These are phyloP conservation scores for Arachnomyces sp. DNA, from an alignment of 2,329 filamentous ascomycete species.

Conservation along the genomic window DNA sequence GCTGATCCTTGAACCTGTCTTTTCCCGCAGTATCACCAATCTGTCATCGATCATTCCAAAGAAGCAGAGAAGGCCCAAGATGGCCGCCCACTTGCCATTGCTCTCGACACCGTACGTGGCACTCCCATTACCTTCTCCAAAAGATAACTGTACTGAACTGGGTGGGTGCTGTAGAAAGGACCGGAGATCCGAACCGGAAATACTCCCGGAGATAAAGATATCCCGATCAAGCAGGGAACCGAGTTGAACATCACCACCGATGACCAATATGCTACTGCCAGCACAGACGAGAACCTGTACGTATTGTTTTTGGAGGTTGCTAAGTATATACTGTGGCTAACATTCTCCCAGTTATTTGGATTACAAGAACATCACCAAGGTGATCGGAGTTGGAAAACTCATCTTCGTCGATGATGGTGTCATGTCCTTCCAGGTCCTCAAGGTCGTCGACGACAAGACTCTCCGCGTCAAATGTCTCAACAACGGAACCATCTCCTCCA, in stretches of 20 bases:
- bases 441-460: slow-evolving; percentile 81
- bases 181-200: slow-evolving; percentile 83
- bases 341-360: slow-evolving; percentile 67
- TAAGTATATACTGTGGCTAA: neutral
- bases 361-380: slow-evolving; percentile 99
- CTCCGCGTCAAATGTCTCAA: slow-evolving; percentile 82
- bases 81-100: slow-evolving; percentile 90
- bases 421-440: slow-evolving; percentile 87
- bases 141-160: slow-evolving; percentile 37
- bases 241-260: slow-evolving; percentile 96
- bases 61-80: slow-evolving; percentile 69
- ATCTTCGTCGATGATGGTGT: slow-evolving; percentile 99
- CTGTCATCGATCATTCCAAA: slow-evolving; percentile 92
- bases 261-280: slow-evolving; percentile 76
- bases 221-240: slow-evolving; percentile 73
- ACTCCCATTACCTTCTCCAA: slow-evolving; percentile 21
- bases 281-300: slow-evolving; percentile 90
- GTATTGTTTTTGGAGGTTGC: slow-evolving; percentile 23
- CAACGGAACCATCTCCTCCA: slow-evolving; percentile 97
- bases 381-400: slow-evolving; percentile 80
- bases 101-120: slow-evolving; percentile 72
- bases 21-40: slow-evolving; percentile 72
- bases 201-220: slow-evolving; percentile 62
- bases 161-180: slow-evolving; percentile 51
- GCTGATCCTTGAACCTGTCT: slow-evolving; percentile 10